Percentiles rank a stretch among this genome's conserved stretches.
Evolutionary conservation across 352 stramenopile genomes (phyloP).

Genomic region (Phytophthora quininea): DNA sequence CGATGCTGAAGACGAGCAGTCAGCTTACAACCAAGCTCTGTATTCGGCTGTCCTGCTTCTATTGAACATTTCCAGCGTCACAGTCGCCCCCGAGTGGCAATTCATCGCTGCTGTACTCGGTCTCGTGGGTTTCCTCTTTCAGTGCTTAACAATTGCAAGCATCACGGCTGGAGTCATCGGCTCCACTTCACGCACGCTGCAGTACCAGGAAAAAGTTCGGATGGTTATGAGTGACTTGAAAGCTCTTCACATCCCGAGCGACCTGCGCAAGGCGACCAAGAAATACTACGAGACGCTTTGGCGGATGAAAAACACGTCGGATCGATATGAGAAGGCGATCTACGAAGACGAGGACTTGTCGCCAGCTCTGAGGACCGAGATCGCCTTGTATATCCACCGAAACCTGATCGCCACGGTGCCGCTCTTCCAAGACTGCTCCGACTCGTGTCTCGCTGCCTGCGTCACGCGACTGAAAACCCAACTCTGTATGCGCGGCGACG

Average conservation of each 20-base stretch:
- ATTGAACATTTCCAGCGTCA: slow-evolving; percentile 56
- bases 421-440: slow-evolving; percentile 63
- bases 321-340: slow-evolving; percentile 72
- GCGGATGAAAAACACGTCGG: slow-evolving; percentile 72
- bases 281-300: slow-evolving; percentile 72
- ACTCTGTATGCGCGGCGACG: slow-evolving; percentile 63
- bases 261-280: slow-evolving; percentile 58
- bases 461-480: slow-evolving; percentile 67
- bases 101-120: slow-evolving; percentile 48
- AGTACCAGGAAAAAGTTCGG: slow-evolving; percentile 68
- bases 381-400: slow-evolving; percentile 68
- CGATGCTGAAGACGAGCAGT: slow-evolving; percentile 38
- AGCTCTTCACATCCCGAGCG: slow-evolving; percentile 53
- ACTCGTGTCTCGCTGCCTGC: slow-evolving; percentile 57
- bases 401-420: slow-evolving; percentile 57
- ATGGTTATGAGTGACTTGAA: slow-evolving; percentile 74
- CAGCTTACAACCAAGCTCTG: slow-evolving; percentile 55
- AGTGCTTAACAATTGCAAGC: slow-evolving; percentile 57
- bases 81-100: slow-evolving; percentile 41
- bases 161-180: slow-evolving; percentile 57
- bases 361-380: slow-evolving; percentile 55
- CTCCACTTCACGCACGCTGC: slow-evolving; percentile 49
- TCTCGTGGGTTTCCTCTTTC: slow-evolving; percentile 55
- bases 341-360: slow-evolving; percentile 73
- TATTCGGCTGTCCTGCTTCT: slow-evolving; percentile 52